phyloP scores from a whole-genome alignment of 2,329 filamentous ascomycete genomes.

The Dothideomycetidae sp. region DNA sequence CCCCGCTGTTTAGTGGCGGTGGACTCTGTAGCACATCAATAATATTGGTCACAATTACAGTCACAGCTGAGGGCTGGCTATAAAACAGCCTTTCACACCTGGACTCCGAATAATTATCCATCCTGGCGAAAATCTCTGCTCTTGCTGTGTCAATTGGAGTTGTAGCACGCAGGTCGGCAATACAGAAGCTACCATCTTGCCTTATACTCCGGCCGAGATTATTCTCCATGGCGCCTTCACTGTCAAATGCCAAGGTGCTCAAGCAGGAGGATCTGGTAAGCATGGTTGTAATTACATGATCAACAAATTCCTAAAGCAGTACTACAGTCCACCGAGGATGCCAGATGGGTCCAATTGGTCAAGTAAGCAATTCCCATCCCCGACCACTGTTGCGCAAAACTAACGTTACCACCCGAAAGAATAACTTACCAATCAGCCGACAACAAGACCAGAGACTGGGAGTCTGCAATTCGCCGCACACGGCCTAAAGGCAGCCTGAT shows the following conservation, averaged over 20 bases:
- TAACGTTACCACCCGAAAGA: conserved; percentile 15
- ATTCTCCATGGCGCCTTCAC: conserved; percentile 10
- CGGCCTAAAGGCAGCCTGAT: conserved; percentile 39
- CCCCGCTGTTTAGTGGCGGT: no score
- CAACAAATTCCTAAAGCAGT: not conserved
- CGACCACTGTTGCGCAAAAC: not conserved
- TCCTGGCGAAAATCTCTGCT: no score
- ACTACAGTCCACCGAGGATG: conserved; percentile 20
- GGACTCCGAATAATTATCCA: no score
- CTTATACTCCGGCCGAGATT: not conserved
- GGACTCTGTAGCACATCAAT: no score
- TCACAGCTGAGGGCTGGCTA: no score
- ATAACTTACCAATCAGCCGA: conserved; percentile 33
- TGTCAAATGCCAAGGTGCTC: conserved; percentile 12
- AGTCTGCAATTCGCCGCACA: conserved; percentile 37
- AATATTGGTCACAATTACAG: no score
- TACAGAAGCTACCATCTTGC: no score
- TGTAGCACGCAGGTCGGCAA: no score
- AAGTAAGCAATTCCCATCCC: conserved; percentile 19
- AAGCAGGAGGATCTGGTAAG: conserved; percentile 13
- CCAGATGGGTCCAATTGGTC: conserved; percentile 27
- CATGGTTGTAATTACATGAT: not conserved
- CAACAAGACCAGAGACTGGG: conserved; percentile 24
- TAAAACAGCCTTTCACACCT: no score
- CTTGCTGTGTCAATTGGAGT: no score